These are phyloP conservation scores for Corchorus capsularis DNA, from an alignment of 345 rosid genomes.

Conservation along the genomic window DNA sequence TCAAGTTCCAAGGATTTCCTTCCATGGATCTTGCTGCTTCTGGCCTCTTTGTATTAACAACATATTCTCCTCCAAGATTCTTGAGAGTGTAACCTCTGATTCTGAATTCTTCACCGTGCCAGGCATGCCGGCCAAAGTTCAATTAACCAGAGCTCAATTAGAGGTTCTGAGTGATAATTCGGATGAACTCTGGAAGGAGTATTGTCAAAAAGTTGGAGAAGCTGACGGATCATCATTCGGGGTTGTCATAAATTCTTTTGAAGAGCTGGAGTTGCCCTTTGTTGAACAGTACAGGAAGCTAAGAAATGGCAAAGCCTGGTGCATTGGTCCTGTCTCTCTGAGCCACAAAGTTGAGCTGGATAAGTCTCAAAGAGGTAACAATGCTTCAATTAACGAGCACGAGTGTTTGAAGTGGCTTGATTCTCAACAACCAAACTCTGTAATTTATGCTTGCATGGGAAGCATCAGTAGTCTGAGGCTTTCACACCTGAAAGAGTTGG, in stretches of 20 bases:
- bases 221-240: constrained; percentile 39
- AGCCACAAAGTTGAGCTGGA: constrained; percentile 31
- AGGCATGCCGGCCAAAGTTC: constrained; percentile 30
- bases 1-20: constrained; percentile 46
- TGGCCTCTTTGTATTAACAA: constrained; percentile 29
- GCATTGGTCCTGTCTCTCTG: constrained; percentile 49
- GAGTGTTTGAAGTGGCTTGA: constrained; percentile 57
- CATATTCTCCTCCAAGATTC: constrained; percentile 21
- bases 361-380: constrained; percentile 42
- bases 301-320: constrained; percentile 46
- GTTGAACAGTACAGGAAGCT: constrained; percentile 34
- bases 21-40: constrained; percentile 47
- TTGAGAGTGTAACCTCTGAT: constrained; percentile 21
- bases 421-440: constrained; percentile 31
- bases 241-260: constrained; percentile 43
- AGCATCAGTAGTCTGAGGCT: constrained; percentile 40
- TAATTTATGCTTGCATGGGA: constrained; percentile 57
- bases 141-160: constrained; percentile 33
- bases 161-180: constrained; percentile 4
- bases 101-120: constrained; percentile 28
- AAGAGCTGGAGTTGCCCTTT: constrained; percentile 44
- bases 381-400: constrained; percentile 21
- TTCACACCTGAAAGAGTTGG: constrained; percentile 47
- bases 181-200: not conserved
- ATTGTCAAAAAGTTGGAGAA: constrained; percentile 14